Conservation (phyloP, 2,329 filamentous ascomycete species). For the Sporothrix globosa region DNA sequence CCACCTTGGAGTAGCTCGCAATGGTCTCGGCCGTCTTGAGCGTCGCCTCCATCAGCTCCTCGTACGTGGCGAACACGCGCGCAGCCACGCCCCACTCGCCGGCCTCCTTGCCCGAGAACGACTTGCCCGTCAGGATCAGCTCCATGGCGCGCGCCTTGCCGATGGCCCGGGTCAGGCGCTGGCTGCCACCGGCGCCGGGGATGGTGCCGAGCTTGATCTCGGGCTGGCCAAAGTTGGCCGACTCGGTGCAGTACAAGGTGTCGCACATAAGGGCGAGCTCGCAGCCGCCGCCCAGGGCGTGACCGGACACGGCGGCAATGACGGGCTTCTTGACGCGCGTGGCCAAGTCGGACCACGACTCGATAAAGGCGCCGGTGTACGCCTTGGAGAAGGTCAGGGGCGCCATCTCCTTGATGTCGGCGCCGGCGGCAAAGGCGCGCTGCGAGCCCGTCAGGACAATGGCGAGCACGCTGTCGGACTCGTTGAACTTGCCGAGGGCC, state of each 20-base stretch:
- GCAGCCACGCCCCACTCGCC: conserved; percentile 90
- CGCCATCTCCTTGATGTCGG: conserved; percentile 99
- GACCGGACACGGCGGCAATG: conserved; percentile 90
- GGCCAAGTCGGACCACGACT: conserved; percentile 86
- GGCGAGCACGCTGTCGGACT: conserved; percentile 68
- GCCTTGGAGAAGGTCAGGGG: conserved; percentile 85
- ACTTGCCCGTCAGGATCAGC: conserved; percentile 82
- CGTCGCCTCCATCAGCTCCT: conserved; percentile 79
- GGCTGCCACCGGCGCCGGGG: conserved; percentile 87
- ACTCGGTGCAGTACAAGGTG: conserved; percentile 79
- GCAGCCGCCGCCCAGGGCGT: conserved; percentile 92
- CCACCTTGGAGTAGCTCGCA: conserved; percentile 82
- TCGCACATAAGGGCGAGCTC: conserved; percentile 98
- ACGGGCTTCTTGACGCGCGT: conserved; percentile 88
- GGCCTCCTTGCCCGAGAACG: conserved; percentile 81
- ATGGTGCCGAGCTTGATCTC: conserved; percentile 95
- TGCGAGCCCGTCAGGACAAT: conserved; percentile 87
- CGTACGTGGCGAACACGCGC: conserved; percentile 75
- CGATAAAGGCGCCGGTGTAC: conserved; percentile 90
- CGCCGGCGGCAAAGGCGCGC: conserved; percentile 90
- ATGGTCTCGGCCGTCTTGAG: conserved; percentile 86
- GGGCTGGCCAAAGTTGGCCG: conserved; percentile 91
- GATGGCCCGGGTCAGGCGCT: conserved; percentile 80
- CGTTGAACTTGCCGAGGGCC: conserved; percentile 71
- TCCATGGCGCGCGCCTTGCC: conserved; percentile 91